These are phyloP conservation scores for Laburnicola sp. DNA, from an alignment of 2,329 filamentous ascomycete species.

Conservation along the genomic window DNA sequence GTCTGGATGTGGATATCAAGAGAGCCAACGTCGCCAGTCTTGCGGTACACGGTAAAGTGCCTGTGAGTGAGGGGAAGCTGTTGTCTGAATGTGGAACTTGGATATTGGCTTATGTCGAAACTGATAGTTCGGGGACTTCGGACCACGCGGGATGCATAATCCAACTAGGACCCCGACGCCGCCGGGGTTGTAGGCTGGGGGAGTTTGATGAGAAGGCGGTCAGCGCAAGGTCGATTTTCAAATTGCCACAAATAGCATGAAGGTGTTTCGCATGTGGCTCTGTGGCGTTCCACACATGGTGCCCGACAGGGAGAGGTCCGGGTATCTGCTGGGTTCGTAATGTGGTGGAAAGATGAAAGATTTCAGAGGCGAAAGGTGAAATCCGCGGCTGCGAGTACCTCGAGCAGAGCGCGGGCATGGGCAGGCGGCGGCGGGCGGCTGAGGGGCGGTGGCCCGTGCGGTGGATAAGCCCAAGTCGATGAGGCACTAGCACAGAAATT, in stretches of 20 bases:
- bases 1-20: too few relatives aligned
- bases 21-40: too few relatives aligned
- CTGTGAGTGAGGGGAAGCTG: too few relatives aligned
- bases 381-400: slow-evolving; percentile 6
- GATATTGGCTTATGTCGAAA: too few relatives aligned
- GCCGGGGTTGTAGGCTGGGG: neutral
- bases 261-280: neutral
- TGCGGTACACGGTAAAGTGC: too few relatives aligned
- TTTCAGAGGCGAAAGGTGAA: slow-evolving; percentile 1
- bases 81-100: too few relatives aligned
- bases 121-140: too few relatives aligned
- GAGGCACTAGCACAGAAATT: slow-evolving; percentile 19
- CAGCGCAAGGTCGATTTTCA: slow-evolving; percentile 17
- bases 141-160: neutral
- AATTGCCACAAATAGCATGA: slow-evolving; percentile 26
- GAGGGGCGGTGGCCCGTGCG: slow-evolving; percentile 11
- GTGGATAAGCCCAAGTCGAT: slow-evolving; percentile 24
- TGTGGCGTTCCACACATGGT: neutral
- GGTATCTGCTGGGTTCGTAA: neutral
- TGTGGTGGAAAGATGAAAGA: neutral
- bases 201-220: neutral
- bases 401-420: neutral
- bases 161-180: slow-evolving; percentile 9
- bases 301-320: neutral
- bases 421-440: slow-evolving; percentile 6